phyloP scores from a whole-genome alignment of 2,329 filamentous ascomycete genomes.

The Paecilomyces sp. region DNA sequence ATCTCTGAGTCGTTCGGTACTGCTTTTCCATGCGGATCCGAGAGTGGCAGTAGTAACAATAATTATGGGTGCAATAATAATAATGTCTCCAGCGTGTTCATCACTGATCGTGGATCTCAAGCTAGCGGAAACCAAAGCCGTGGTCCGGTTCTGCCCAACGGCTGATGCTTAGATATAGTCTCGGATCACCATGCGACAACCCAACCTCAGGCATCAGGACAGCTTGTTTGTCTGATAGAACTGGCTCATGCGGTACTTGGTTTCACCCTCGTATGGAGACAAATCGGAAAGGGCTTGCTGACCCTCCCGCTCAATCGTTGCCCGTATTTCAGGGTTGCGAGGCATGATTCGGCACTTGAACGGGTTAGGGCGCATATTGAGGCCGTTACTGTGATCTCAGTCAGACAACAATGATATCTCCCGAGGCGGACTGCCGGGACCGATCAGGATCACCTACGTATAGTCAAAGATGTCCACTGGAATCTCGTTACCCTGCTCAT shows the following conservation, averaged over 20 bases:
- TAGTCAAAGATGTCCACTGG: conserved; percentile 52
- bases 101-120: neutral
- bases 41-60: neutral
- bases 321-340: conserved; percentile 41
- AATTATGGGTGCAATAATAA: neutral
- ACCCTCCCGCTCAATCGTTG: conserved; percentile 48
- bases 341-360: conserved; percentile 50
- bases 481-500: conserved; percentile 38
- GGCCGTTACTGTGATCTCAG: conserved; percentile 40
- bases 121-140: neutral
- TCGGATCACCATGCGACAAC: neutral
- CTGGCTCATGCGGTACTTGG: conserved; percentile 51
- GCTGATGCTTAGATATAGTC: neutral
- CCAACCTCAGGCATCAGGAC: neutral
- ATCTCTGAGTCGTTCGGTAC: neutral
- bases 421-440: neutral
- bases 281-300: conserved; percentile 46
- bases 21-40: neutral
- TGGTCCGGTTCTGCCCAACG: neutral
- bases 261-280: conserved; percentile 48
- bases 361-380: conserved; percentile 52
- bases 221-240: conserved; percentile 35
- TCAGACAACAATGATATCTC: neutral
- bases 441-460: conserved; percentile 35
- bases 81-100: neutral